phyloP scores from a whole-genome alignment of 2,329 filamentous ascomycete species.

The Xylariales sp. region DNA sequence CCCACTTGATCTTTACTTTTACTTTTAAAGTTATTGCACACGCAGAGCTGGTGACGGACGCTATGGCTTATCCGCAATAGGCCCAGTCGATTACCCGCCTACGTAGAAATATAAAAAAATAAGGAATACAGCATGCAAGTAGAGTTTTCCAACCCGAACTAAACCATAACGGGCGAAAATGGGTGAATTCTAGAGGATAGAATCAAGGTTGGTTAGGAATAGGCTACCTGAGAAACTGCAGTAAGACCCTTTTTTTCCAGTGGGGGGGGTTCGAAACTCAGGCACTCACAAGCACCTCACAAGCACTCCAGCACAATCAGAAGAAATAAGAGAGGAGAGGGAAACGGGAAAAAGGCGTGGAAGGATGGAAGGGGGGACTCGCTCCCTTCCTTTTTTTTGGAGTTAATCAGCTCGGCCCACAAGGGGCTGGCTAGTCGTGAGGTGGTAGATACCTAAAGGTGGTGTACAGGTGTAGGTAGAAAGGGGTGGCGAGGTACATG shows the following conservation, averaged over 20 bases:
- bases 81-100: no score
- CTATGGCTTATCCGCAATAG: no score
- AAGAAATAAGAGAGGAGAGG: constrained; percentile 33
- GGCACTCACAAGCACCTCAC: no score
- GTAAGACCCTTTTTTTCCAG: neutral
- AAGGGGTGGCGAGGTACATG: constrained; percentile 49
- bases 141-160: no score
- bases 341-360: constrained; percentile 39
- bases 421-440: no score
- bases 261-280: constrained; percentile 11
- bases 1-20: no score
- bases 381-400: constrained; percentile 46
- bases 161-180: neutral
- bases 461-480: constrained; percentile 47
- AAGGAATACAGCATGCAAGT: no score
- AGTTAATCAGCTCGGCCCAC: constrained; percentile 47
- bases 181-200: neutral
- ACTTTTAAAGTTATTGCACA: no score
- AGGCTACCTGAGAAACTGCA: no score
- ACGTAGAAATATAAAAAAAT: no score
- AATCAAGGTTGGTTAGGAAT: neutral
- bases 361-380: constrained; percentile 43
- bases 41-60: no score
- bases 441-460: no score
- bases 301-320: neutral